These are phyloP conservation scores for Malassezia sympodialis DNA, from an alignment of 1,284 basidiomycete genomes.

Conservation along the genomic window DNA sequence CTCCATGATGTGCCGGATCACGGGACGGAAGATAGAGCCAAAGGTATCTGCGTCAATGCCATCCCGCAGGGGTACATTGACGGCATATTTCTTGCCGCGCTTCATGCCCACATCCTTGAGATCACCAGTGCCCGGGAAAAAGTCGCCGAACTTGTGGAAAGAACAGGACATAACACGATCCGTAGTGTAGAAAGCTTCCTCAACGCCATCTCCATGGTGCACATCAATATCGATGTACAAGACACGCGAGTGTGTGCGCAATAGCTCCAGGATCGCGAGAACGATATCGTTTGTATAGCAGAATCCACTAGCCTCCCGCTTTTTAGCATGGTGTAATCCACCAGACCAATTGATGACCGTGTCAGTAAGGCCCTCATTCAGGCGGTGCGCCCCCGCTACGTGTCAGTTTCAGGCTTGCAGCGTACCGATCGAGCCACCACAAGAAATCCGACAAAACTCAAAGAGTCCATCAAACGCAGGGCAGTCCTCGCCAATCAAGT, in stretches of 20 bases:
- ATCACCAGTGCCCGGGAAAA: slow-evolving; percentile 75
- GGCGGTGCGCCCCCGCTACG: slow-evolving; percentile 65
- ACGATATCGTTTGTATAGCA: slow-evolving; percentile 83
- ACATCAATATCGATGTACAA: slow-evolving; percentile 97
- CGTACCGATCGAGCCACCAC: slow-evolving; percentile 61
- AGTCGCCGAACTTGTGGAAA: slow-evolving; percentile 89
- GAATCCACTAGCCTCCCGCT: slow-evolving; percentile 87
- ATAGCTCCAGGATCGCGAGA: slow-evolving; percentile 42
- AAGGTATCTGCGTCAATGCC: slow-evolving; percentile 72
- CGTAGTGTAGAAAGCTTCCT: slow-evolving; percentile 96
- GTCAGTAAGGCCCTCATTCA: slow-evolving; percentile 73
- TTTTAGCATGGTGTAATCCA: slow-evolving; percentile 94
- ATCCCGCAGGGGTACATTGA: slow-evolving; percentile 89
- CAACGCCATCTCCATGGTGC: slow-evolving; percentile 95
- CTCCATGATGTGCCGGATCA: slow-evolving; percentile 76
- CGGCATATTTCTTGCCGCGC: slow-evolving; percentile 75
- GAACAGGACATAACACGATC: slow-evolving; percentile 92
- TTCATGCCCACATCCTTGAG: slow-evolving; percentile 69
- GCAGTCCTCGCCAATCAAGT: slow-evolving; percentile 70
- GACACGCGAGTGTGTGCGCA: slow-evolving; percentile 65
- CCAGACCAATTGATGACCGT: slow-evolving; percentile 97
- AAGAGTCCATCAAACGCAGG: slow-evolving; percentile 92
- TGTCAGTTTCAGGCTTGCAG: neutral
- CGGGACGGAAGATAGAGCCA: slow-evolving; percentile 56
- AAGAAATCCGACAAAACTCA: slow-evolving; percentile 92